Evolutionary conservation across 2,329 filamentous ascomycete species (phyloP).

Genomic region (Fusarium brevicatenulatum): DNA sequence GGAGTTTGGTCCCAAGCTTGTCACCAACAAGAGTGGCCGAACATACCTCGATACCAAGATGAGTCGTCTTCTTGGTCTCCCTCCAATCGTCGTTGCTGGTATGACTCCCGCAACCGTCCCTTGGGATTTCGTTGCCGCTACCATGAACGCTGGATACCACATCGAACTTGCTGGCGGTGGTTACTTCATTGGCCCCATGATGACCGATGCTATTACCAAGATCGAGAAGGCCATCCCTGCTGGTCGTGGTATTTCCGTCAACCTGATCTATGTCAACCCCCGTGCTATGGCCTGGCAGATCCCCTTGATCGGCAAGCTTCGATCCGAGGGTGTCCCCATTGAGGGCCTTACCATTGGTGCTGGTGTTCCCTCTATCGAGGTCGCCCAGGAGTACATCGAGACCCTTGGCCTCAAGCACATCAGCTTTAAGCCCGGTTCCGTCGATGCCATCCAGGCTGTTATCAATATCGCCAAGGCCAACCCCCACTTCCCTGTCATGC

Average conservation of each 20-base stretch:
- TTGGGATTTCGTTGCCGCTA: conserved; percentile 91
- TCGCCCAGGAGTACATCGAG: conserved; percentile 92
- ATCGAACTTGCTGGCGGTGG: conserved; percentile 91
- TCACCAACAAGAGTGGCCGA: conserved; percentile 87
- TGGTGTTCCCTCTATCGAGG: conserved; percentile 91
- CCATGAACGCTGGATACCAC: conserved; percentile 95
- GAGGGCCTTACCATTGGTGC: conserved; percentile 93
- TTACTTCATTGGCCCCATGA: conserved; percentile 83
- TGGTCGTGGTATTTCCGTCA: conserved; percentile 87
- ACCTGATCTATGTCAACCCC: conserved; percentile 91
- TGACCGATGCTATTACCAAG: conserved; percentile 85
- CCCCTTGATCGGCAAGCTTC: conserved; percentile 80
- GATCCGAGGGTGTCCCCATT: conserved; percentile 87
- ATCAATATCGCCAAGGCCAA: conserved; percentile 96
- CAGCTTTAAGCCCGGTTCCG: conserved; percentile 90
- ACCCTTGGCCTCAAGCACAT: conserved; percentile 94
- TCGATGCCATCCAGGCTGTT: conserved; percentile 87
- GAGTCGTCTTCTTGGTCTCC: conserved; percentile 84
- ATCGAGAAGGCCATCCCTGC: conserved; percentile 86
- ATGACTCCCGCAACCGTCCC: conserved; percentile 93
- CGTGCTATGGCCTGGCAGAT: conserved; percentile 94
- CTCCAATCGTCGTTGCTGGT: conserved; percentile 89
- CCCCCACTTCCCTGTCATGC: conserved; percentile 88
- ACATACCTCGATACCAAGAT: conserved; percentile 98
- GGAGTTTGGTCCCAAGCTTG: conserved; percentile 91